Evolutionary conservation across 2,329 filamentous ascomycete species (phyloP).

Genomic region (Beauveria sp.): DNA sequence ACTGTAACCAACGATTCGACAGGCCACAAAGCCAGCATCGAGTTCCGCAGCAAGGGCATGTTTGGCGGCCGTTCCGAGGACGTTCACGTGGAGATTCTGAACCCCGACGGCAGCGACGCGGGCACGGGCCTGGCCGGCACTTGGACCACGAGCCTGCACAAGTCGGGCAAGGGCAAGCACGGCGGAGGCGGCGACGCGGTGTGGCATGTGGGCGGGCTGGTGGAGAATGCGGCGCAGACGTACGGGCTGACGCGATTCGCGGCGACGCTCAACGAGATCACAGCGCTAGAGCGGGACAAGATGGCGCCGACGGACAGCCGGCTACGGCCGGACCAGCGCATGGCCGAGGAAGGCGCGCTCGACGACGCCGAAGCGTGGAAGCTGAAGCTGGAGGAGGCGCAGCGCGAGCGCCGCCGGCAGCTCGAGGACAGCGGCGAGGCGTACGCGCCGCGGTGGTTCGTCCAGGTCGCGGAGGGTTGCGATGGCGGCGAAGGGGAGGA

Average conservation of each 20-base stretch:
- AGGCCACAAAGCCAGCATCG: slow-evolving; percentile 74
- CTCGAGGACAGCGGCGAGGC: slow-evolving; percentile 67
- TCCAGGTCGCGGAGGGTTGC: slow-evolving; percentile 52
- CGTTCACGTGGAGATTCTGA: slow-evolving; percentile 67
- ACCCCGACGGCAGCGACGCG: slow-evolving; percentile 55
- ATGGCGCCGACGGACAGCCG: slow-evolving; percentile 77
- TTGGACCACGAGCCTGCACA: slow-evolving; percentile 70
- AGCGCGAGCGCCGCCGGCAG: slow-evolving; percentile 64
- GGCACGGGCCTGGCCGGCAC: slow-evolving; percentile 67
- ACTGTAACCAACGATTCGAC: slow-evolving; percentile 75
- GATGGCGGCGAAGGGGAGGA: slow-evolving; percentile 50
- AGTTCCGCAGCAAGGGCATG: slow-evolving; percentile 94
- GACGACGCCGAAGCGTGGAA: slow-evolving; percentile 82
- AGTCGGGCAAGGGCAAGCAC: slow-evolving; percentile 53
- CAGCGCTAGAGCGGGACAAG: slow-evolving; percentile 63
- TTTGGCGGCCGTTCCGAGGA: slow-evolving; percentile 93
- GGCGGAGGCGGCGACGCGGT: slow-evolving; percentile 53
- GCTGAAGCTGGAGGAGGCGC: slow-evolving; percentile 74
- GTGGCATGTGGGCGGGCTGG: slow-evolving; percentile 72
- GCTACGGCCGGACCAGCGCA: slow-evolving; percentile 78
- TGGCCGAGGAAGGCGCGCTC: slow-evolving; percentile 72
- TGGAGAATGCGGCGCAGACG: slow-evolving; percentile 68
- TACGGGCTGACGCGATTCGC: slow-evolving; percentile 89
- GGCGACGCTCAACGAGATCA: slow-evolving; percentile 80
- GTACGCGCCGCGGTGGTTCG: slow-evolving; percentile 79